These are phyloP conservation scores for Exophiala aquamarina DNA, from an alignment of 2,329 filamentous ascomycete species.

Conservation along the genomic window DNA sequence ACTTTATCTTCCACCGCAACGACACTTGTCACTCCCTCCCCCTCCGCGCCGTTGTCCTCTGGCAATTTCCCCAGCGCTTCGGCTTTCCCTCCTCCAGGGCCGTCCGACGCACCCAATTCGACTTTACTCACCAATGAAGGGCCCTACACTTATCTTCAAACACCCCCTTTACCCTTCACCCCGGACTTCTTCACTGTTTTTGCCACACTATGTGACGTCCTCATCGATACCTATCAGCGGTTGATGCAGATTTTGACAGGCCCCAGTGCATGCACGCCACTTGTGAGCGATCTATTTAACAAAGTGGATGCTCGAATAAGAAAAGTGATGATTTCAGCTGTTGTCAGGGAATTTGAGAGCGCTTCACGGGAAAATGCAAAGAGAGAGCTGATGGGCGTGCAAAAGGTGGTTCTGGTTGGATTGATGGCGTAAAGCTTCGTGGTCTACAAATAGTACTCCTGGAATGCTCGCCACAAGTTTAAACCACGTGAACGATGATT, in stretches of 20 bases:
- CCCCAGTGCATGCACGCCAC: slow-evolving; percentile 68
- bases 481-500: too few species aligned
- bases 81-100: slow-evolving; percentile 61
- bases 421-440: slow-evolving; percentile 67
- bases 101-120: slow-evolving; percentile 26
- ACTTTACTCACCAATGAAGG: slow-evolving; percentile 27
- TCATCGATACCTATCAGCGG: slow-evolving; percentile 87
- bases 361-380: slow-evolving; percentile 73
- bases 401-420: slow-evolving; percentile 85
- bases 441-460: too few species aligned
- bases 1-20: slow-evolving; percentile 39
- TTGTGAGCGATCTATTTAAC: slow-evolving; percentile 78
- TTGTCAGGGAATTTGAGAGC: slow-evolving; percentile 93
- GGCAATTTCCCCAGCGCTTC: slow-evolving; percentile 33
- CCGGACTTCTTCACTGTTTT: slow-evolving; percentile 98
- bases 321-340: slow-evolving; percentile 83
- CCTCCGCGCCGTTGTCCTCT: slow-evolving; percentile 37
- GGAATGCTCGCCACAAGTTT: too few species aligned
- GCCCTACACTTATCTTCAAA: slow-evolving; percentile 76
- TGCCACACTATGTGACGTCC: slow-evolving; percentile 87
- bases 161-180: slow-evolving; percentile 90
- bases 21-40: slow-evolving; percentile 22
- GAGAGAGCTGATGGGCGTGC: slow-evolving; percentile 79
- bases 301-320: slow-evolving; percentile 85
- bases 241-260: slow-evolving; percentile 74